Percentiles rank a stretch among this genome's conserved stretches.
phyloP scores from a whole-genome alignment of 495 filamentous ascomycete genomes.

The Lasiosphaeria ovina region DNA sequence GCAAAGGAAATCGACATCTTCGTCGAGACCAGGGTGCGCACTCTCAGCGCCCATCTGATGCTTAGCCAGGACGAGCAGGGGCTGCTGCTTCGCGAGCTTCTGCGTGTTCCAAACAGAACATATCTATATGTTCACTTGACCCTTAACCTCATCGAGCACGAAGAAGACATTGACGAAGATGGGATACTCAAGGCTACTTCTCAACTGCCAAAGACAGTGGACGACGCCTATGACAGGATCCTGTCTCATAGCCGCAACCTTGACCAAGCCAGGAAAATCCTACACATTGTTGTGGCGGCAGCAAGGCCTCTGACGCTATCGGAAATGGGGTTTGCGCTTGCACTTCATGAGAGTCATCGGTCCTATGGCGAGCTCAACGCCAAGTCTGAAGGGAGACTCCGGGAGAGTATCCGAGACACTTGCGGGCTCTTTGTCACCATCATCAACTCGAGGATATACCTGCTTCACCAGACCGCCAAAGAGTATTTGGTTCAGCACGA shows the following conservation, averaged over 20 bases:
- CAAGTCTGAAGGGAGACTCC: slow-evolving; percentile 24
- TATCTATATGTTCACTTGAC: slow-evolving; percentile 41
- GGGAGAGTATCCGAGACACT: slow-evolving; percentile 26
- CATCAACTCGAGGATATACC: slow-evolving; percentile 34
- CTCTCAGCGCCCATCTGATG: slow-evolving; percentile 20
- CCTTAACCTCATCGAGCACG: slow-evolving; percentile 28
- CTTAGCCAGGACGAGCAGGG: slow-evolving; percentile 21
- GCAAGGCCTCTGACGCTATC: slow-evolving; percentile 36
- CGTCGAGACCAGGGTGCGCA: slow-evolving; percentile 32
- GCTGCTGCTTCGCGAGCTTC: slow-evolving; percentile 27
- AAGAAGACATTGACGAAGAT: slow-evolving; percentile 19
- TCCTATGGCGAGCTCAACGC: slow-evolving; percentile 23
- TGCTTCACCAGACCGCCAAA: slow-evolving; percentile 47
- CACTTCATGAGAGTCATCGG: slow-evolving; percentile 21
- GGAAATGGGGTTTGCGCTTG: slow-evolving; percentile 42
- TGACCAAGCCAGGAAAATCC: slow-evolving; percentile 29
- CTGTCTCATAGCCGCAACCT: slow-evolving; percentile 28
- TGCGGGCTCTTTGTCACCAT: slow-evolving; percentile 45
- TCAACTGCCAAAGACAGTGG: slow-evolving; percentile 33
- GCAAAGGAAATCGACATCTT: slow-evolving; percentile 44
- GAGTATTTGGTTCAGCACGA: slow-evolving; percentile 34
- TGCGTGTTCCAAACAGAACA: slow-evolving; percentile 30
- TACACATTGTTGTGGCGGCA: slow-evolving; percentile 43
- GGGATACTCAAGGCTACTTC: slow-evolving; percentile 24
- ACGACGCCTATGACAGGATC: slow-evolving; percentile 45